A percentile compares a stretch with the other conserved stretches of the same genome.
Evolutionary conservation across 768 basidiomycete species (phyloP).

Genomic region (Podaxis pistillaris): DNA sequence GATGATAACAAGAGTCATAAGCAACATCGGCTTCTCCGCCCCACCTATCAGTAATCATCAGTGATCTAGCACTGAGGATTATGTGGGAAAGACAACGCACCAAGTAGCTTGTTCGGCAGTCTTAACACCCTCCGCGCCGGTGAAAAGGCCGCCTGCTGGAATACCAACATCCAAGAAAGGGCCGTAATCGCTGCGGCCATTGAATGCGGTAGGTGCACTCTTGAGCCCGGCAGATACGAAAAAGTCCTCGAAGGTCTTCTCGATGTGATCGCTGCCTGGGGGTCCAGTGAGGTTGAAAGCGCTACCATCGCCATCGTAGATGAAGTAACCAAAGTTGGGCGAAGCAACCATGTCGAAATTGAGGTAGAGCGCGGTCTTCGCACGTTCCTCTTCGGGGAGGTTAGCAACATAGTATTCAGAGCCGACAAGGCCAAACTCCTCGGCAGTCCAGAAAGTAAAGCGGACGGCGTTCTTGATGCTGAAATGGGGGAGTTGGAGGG

Average conservation of each 20-base stretch:
- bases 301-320: constrained; percentile 31
- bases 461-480: constrained; percentile 29
- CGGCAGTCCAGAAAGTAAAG: constrained; percentile 33
- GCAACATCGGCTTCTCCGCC: constrained; percentile 27
- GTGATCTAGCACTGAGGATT: background rate
- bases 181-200: constrained; percentile 29
- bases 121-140: constrained; percentile 30
- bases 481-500: constrained; percentile 27
- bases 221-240: constrained; percentile 19
- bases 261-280: constrained; percentile 28
- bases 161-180: constrained; percentile 31
- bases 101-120: constrained; percentile 24
- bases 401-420: constrained; percentile 28
- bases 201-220: constrained; percentile 25
- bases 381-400: constrained; percentile 23
- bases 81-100: constrained; percentile 14
- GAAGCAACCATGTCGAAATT: constrained; percentile 37
- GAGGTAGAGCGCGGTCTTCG: constrained; percentile 32
- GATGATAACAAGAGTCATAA: constrained; percentile 31
- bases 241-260: constrained; percentile 28
- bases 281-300: constrained; percentile 28
- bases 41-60: constrained; percentile 21
- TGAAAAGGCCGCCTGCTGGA: constrained; percentile 29
- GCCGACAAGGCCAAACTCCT: constrained; percentile 31
- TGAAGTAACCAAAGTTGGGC: constrained; percentile 27